Base-by-base conservation (phyloP, 2,329 filamentous ascomycete species). In the Venturia asperata region DNA sequence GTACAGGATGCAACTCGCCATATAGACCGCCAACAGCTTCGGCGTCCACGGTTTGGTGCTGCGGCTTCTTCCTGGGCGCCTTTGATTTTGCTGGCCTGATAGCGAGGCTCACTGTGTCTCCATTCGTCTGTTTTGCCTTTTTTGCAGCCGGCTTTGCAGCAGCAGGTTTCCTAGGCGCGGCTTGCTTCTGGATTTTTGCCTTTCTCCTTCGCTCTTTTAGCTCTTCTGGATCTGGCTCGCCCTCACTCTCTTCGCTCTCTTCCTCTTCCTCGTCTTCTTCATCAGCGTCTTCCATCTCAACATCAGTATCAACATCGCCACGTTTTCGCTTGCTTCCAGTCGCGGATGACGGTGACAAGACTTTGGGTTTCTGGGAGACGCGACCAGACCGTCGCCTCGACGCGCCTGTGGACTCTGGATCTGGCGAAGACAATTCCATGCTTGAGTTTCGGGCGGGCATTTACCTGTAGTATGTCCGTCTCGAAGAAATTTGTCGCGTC, bases 11-110 rank as follows among this genome's bases (percentile, higher is more conserved):
- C 19, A 52, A 41, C 68, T 63, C 71, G 84, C 82, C 83, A 71
- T 84, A 88, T 19, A 88, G 74, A 11, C 85, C 81, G 62, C 77
- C 84, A 24, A 77, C 79, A 67, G 83, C 80, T 49, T 81, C 78
- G 13, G 78, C 79, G 65, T 81, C 78, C 66, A 80, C 78, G 70
- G 79, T 82, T 67, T 81, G 78, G 30, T 80, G 74, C 52, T 79
- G 80, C 60, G 79, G 78, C 69, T 82, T 85, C 24, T 75, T 73
- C 66, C 80, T 80, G 55, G 78, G 75, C 45, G 76, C 69, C 66
- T 78, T 78, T 70, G 75, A 79, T 42, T 74, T 73, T 43, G 79
- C 78, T 7, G 82, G 81, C 30, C 85, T 79, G 61, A 86, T 80
- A 15, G 85, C 83, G 62, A 87, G 75, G 67, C 78, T 80, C 56